Evolutionary conservation across 169 alveolate genomes (phyloP), one percentile per base, ranked within the genome.

Genomic region (Plasmodium yoelii): DNA sequence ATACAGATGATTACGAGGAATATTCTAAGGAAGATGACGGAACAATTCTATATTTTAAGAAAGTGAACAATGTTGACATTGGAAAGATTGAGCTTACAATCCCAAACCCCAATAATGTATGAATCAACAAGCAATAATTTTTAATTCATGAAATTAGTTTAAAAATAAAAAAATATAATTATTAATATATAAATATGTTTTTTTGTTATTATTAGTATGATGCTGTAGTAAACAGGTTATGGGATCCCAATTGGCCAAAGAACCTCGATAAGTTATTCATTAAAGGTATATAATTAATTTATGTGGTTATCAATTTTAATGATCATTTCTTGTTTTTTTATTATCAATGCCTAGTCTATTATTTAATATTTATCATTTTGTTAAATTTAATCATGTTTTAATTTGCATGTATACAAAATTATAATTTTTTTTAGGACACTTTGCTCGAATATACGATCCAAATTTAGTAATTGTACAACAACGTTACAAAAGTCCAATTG

Each of bases 241-340:
- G 90, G 90, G 73, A 82, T 10, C 73, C 53, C 51, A 82, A 82
- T 67, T 84, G 90, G 26, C 19, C 73, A 55, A 82, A 68, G 42
- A 56, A 59, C 5, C 55, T 82, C 55, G 90, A 82, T 39, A 59
- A 73, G 1, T 6, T 46, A 46, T 82, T 82, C 34, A 65, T 82
- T 53, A 63, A 67, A 65, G 90, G 90, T 82, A n/a, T 18, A 46
- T 59, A 24, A 65, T 9, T 67, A 10, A 47, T 19, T 53, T 51
- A 80, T 26, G 18, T 7, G 8, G 13, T 19, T 64, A 68, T 9
- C 24, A 15, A 34, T 3, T 18, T 26, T 63, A n/a, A 24, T 2
- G 13, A 34, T 72, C 6, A 12, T 18, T 13, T 51, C n/a, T 9
- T 9, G 7, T 13, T 71, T 26, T 12, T 12, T 64, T n/a, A 13